phyloP scores from a whole-genome alignment of 192 early-diverging fungal genomes.

The Podila minutissima region DNA sequence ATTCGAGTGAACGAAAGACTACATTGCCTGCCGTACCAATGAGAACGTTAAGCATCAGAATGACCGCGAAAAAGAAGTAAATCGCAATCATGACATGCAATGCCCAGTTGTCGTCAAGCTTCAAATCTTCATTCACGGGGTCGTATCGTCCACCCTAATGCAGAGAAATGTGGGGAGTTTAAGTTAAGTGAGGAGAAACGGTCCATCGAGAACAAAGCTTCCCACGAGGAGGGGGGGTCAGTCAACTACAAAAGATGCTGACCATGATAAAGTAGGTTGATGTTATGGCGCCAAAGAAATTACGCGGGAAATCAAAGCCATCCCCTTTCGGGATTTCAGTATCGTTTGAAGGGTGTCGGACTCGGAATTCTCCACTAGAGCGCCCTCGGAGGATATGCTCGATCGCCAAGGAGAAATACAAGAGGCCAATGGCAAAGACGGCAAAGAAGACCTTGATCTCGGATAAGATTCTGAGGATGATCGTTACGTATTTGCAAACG shows the following conservation, averaged over 20 bases:
- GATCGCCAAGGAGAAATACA: conserved; percentile 11
- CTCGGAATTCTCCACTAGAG: neutral
- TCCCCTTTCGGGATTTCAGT: too few species aligned
- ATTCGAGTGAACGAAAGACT: too few species aligned
- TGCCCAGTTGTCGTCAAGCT: neutral
- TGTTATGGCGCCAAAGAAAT: conserved; percentile 4
- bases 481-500: neutral
- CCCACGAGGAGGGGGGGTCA: too few species aligned
- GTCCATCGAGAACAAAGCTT: neutral
- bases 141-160: conserved; percentile 12
- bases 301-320: neutral
- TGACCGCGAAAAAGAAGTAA: conserved; percentile 13
- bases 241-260: neutral
- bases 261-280: conserved; percentile 18
- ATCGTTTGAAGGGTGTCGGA: too few species aligned
- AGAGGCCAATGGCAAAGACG: conserved; percentile 10
- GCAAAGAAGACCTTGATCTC: neutral
- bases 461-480: neutral
- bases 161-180: neutral
- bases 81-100: conserved; percentile 9
- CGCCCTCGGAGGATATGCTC: conserved; percentile 1
- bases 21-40: neutral
- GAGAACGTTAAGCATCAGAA: conserved; percentile 15
- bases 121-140: neutral
- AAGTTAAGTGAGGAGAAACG: too few species aligned